Evolutionary conservation across 352 stramenopile genomes (phyloP), one percentile per base, ranked within the genome.

Genomic region (Phytophthora aleatoria): DNA sequence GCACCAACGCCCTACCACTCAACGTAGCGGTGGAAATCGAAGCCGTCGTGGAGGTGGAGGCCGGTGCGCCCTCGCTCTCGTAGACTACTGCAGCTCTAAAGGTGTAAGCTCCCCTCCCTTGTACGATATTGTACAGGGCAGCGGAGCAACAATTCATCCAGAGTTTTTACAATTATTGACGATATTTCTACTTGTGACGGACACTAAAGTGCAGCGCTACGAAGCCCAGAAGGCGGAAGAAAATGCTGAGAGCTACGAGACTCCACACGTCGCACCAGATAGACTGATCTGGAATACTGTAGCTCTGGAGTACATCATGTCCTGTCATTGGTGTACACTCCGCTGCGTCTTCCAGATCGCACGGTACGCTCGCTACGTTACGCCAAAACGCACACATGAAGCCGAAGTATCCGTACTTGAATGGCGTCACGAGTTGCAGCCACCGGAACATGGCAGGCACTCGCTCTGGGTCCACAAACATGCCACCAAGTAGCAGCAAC

Each of bases 21-120:
- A 97, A 98, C 66, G 92, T 99, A 38, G 87, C 93, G 36, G 96
- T 99, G 9, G 97, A 99, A 83, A 94, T 99, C 31, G 97, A 99
- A 76, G 91, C 93, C 56, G 90, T 99, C 66, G 87, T 98, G 28
- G 92, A 99, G 77, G 78, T 99, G 30, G 82, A 97, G 51, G 71
- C 60, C 31, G 54, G 50, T 9, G 66, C 54, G 5, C 66, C 66
- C 8, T 73, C 66, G 45, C 66, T 73, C 31, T 70, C 66, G 36
- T 73, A 63, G 61, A 38, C 26, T 35, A 38, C 33, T 53, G 38
- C 11, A 61, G n/a, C 43, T 33, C 26, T 35, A 43, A n/a, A 43
- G 38, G 38, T 45, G 39, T 48, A 41, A 38, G 26, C 7, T 33
- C 58, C 42, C 8, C 52, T 61, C 50, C 42, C 50, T 50, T 61